Conservation (phyloP, 1,284 basidiomycete genomes). For the Puccinia polysora region DNA sequence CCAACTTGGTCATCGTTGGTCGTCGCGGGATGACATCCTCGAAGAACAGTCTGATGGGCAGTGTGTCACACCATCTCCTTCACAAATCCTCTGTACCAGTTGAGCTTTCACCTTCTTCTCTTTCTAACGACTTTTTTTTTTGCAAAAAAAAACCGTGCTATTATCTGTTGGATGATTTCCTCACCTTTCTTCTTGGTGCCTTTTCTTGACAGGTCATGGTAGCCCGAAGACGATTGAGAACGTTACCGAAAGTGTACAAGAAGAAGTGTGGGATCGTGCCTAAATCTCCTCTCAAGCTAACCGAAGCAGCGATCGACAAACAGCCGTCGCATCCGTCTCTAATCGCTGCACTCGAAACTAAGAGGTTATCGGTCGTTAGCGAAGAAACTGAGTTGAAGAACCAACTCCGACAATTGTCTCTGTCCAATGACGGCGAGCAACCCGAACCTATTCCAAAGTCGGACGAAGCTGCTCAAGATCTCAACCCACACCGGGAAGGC, state of each 20-base stretch:
- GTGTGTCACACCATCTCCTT: slow-evolving; percentile 33
- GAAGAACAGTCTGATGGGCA: slow-evolving; percentile 36
- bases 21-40: slow-evolving; percentile 19
- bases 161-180: too few relatives aligned
- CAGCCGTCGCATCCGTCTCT: not conserved
- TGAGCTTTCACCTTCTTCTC: slow-evolving; percentile 20
- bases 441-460: too few relatives aligned
- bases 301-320: slow-evolving; percentile 10
- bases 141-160: not conserved
- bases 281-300: not conserved
- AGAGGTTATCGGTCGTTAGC: slow-evolving; percentile 3
- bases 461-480: too few relatives aligned
- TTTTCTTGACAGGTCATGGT: slow-evolving; percentile 43
- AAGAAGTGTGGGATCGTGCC: slow-evolving; percentile 23
- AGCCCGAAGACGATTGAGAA: slow-evolving; percentile 11
- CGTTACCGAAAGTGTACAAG: slow-evolving; percentile 37
- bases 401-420: too few relatives aligned
- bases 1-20: slow-evolving; percentile 37
- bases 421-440: too few relatives aligned
- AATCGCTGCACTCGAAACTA: not conserved
- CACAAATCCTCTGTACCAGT: slow-evolving; percentile 43
- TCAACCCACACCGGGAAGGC: too few relatives aligned
- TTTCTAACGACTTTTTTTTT: not conserved
- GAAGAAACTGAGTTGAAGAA: slow-evolving; percentile 2
- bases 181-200: not conserved